A percentile compares a stretch with the other conserved stretches of the same genome.
Conservation (phyloP, 495 filamentous ascomycete genomes). For the Cladorrhinum samala region DNA sequence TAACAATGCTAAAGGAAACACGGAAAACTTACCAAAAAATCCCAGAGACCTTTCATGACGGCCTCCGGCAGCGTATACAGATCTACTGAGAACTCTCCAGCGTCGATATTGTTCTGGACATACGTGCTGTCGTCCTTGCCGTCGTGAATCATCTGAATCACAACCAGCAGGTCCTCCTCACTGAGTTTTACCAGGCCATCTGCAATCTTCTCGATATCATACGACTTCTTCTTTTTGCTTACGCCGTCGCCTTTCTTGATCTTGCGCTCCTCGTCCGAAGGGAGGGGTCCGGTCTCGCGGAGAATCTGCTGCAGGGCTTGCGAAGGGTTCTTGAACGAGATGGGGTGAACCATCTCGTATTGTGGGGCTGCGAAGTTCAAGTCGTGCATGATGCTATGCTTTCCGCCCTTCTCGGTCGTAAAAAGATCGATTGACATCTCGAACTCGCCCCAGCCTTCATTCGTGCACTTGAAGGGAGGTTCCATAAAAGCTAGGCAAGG, state of each 20-base stretch:
- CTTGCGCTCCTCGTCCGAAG: constrained; percentile 61
- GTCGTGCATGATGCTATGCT: constrained; percentile 76
- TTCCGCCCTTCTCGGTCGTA: constrained; percentile 78
- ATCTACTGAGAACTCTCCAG: constrained; percentile 97
- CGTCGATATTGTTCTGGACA: constrained; percentile 94
- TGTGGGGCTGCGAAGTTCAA: constrained; percentile 77
- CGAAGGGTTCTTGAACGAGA: constrained; percentile 89
- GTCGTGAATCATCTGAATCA: constrained; percentile 97
- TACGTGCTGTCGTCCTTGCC: constrained; percentile 88
- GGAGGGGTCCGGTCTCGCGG: constrained; percentile 74
- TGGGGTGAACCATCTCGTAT: constrained; percentile 77
- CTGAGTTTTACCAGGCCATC: constrained; percentile 49
- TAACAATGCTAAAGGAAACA: not conserved
- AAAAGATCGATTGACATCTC: constrained; percentile 83
- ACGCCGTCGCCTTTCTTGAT: constrained; percentile 53
- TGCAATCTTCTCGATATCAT: constrained; percentile 96
- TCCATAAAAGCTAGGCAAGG: constrained; percentile 75
- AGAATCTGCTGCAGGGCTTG: constrained; percentile 68
- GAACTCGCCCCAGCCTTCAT: constrained; percentile 99
- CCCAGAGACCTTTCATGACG: constrained; percentile 87
- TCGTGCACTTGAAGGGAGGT: constrained; percentile 80
- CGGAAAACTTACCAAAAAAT: constrained; percentile 50
- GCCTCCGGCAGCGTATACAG: constrained; percentile 87
- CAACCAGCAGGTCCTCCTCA: constrained; percentile 70
- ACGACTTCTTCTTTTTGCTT: constrained; percentile 79